These are phyloP conservation scores for Ophiostoma himal-ulmi DNA, from an alignment of 2,329 filamentous ascomycete genomes.

Conservation along the genomic window DNA sequence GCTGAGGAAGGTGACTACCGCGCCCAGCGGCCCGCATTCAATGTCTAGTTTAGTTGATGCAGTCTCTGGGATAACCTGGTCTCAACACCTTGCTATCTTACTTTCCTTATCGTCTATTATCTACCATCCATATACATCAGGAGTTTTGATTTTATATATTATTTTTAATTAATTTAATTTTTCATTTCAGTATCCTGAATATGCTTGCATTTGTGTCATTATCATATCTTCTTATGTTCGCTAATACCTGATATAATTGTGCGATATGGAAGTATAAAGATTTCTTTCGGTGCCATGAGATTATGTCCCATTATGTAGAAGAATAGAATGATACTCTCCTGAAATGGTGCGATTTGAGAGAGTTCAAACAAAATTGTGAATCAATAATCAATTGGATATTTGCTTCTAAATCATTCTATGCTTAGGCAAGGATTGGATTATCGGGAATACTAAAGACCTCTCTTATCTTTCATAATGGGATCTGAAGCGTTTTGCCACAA, in stretches of 20 bases:
- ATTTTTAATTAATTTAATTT: neutral
- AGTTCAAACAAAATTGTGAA: no score
- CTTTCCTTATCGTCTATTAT: neutral
- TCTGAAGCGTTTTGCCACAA: no score
- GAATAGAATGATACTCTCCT: no score
- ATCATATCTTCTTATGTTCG: neutral
- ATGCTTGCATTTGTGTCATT: neutral
- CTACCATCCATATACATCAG: neutral
- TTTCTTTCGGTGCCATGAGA: no score
- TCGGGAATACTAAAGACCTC: no score
- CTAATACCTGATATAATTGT: neutral
- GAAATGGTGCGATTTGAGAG: no score
- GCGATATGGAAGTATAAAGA: neutral
- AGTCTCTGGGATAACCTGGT: neutral
- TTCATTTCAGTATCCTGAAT: neutral
- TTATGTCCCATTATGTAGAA: no score
- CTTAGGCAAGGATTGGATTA: no score
- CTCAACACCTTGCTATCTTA: neutral
- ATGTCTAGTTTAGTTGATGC: neutral
- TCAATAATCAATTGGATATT: no score
- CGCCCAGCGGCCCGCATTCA: neutral
- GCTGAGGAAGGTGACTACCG: conserved; percentile 5
- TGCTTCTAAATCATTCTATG: no score
- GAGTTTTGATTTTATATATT: neutral
- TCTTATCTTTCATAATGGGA: no score